These are phyloP conservation scores for Sherardia arvensis DNA, from an alignment of 257 asterid species.

Conservation along the genomic window DNA sequence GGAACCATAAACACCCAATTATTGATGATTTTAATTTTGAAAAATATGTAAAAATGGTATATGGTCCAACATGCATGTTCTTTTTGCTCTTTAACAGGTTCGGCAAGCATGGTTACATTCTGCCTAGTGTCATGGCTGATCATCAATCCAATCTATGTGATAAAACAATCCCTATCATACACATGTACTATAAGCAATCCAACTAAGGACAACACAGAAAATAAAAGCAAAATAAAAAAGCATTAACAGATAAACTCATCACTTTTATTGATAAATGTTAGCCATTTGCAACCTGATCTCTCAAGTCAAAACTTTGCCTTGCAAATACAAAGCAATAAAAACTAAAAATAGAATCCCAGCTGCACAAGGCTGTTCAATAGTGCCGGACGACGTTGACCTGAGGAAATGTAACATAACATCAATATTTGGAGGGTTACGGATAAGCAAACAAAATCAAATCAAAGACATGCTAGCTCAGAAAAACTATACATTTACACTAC, in stretches of 20 bases:
- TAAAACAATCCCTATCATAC: too few relatives aligned
- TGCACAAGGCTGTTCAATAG: constrained; percentile 20
- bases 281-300: neutral
- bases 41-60: too few relatives aligned
- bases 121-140: too few relatives aligned
- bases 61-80: too few relatives aligned
- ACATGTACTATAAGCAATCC: neutral
- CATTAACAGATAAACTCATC: neutral
- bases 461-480: neutral
- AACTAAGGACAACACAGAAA: neutral
- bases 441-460: neutral
- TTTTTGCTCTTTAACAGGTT: too few relatives aligned
- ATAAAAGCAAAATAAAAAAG: neutral
- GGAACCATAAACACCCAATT: too few relatives aligned
- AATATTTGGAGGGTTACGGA: neutral
- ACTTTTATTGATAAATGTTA: neutral
- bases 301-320: constrained; percentile 36
- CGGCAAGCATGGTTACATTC: too few relatives aligned
- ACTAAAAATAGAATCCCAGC: constrained; percentile 27
- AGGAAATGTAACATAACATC: neutral
- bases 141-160: too few relatives aligned
- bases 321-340: constrained; percentile 32
- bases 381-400: constrained; percentile 46
- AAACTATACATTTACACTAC: too few relatives aligned
- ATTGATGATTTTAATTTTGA: too few relatives aligned